A percentile compares a stretch with the other conserved stretches of the same genome.
These are phyloP conservation scores for Phaffia rhodozyma DNA, from an alignment of 1,284 basidiomycete genomes.

Conservation along the genomic window DNA sequence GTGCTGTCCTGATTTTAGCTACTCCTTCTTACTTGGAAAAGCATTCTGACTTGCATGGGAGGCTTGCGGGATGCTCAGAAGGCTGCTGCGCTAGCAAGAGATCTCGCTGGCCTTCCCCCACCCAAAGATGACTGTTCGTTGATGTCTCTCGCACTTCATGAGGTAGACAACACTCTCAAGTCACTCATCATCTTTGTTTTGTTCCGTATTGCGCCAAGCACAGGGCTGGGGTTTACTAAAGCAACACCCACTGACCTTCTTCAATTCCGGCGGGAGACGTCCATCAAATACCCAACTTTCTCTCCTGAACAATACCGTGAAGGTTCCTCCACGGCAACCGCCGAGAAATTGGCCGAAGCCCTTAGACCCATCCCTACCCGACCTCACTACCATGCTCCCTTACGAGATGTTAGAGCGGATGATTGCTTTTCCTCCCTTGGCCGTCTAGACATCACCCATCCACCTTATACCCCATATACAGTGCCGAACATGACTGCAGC, in stretches of 20 bases:
- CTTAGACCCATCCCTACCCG: constrained; percentile 85
- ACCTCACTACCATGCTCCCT: constrained; percentile 69
- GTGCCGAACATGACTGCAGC: constrained; percentile 17
- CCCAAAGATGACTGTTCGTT: constrained; percentile 50
- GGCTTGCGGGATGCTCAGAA: constrained; percentile 75
- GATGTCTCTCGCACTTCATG: not conserved
- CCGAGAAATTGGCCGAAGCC: constrained; percentile 66
- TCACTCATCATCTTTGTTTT: constrained; percentile 5
- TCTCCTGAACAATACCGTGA: constrained; percentile 45
- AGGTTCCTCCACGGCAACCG: constrained; percentile 28
- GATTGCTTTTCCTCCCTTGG: not conserved
- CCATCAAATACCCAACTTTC: constrained; percentile 90
- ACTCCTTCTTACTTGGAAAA: constrained; percentile 93
- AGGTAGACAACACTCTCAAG: too few species aligned
- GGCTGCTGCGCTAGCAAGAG: constrained; percentile 73
- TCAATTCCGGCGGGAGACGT: constrained; percentile 71
- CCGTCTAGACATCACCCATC: constrained; percentile 22
- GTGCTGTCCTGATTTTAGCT: constrained; percentile 44
- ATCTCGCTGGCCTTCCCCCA: constrained; percentile 58
- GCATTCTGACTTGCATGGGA: constrained; percentile 80
- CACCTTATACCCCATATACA: constrained; percentile 1
- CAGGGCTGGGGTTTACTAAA: constrained; percentile 47
- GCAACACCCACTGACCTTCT: constrained; percentile 80
- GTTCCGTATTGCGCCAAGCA: too few species aligned
- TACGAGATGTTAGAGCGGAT: not conserved